Evolutionary conservation across 129 eudicot genomes (phyloP).

Genomic region (Arctium minus): DNA sequence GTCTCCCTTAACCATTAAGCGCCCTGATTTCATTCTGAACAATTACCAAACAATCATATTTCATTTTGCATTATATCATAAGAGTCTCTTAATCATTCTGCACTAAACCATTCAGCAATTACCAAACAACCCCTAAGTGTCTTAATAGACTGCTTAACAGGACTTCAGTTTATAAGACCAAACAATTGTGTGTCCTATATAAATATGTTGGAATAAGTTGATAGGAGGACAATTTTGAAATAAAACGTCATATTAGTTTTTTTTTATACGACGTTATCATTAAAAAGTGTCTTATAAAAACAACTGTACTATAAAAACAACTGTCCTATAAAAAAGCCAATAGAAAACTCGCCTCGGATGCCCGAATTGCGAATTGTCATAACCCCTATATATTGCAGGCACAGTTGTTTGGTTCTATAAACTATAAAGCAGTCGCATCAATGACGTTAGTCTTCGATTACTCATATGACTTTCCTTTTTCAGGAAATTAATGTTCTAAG

Average conservation of each 20-base stretch:
- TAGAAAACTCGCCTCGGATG: neutral
- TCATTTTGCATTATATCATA: too few relatives aligned
- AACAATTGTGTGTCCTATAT: neutral
- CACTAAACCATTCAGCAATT: too few relatives aligned
- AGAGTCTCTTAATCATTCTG: too few relatives aligned
- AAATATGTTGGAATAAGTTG: neutral
- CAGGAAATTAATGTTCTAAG: constrained; percentile 89
- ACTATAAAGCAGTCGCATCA: neutral
- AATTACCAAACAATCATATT: too few relatives aligned
- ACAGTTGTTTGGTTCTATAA: neutral
- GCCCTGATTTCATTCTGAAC: too few relatives aligned
- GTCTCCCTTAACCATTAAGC: too few relatives aligned
- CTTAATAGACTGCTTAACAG: neutral
- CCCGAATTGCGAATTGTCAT: neutral
- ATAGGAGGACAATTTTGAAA: neutral
- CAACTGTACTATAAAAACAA: neutral
- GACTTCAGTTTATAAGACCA: neutral
- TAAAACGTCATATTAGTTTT: neutral
- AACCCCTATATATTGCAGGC: too few relatives aligned
- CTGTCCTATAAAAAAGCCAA: too few relatives aligned
- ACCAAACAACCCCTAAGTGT: neutral
- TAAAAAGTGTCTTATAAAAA: neutral
- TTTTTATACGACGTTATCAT: neutral
- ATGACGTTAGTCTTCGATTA: neutral
- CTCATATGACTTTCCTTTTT: constrained; percentile 6